Conservation (phyloP, 208 protist genomes). For the Angomonas deanei region DNA sequence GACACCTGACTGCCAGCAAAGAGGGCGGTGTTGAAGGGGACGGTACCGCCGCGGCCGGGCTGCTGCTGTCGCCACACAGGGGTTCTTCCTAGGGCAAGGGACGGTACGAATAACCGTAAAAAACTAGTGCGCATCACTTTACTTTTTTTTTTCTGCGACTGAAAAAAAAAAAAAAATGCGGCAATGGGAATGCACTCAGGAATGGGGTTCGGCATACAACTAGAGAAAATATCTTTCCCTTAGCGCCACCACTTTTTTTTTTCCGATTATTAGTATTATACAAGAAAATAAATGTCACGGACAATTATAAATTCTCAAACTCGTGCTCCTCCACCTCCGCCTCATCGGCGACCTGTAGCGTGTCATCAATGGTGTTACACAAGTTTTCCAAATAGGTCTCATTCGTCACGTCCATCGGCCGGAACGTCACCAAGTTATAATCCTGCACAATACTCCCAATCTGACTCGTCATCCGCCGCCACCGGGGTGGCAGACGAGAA, state of each 20-base stretch:
- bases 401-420: constrained; percentile 75
- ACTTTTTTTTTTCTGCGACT: no score
- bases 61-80: no score
- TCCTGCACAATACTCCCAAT: constrained; percentile 64
- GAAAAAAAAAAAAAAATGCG: no score
- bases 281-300: no score
- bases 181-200: no score
- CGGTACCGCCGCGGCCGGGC: no score
- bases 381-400: constrained; percentile 63
- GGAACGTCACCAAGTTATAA: constrained; percentile 81
- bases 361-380: constrained; percentile 70
- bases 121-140: no score
- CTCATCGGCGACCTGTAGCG: constrained; percentile 82
- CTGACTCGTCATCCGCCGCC: constrained; percentile 62
- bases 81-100: no score
- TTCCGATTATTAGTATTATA: background rate
- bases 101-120: no score
- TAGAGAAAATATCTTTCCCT: no score
- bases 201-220: no score
- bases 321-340: constrained; percentile 81
- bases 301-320: constrained; percentile 18
- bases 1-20: constrained; percentile 4
- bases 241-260: no score
- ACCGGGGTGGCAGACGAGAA: constrained; percentile 48
- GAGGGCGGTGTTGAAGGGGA: background rate